These are phyloP conservation scores for Ganoderma lucidum DNA, from an alignment of 1,284 basidiomycete genomes.

Conservation along the genomic window DNA sequence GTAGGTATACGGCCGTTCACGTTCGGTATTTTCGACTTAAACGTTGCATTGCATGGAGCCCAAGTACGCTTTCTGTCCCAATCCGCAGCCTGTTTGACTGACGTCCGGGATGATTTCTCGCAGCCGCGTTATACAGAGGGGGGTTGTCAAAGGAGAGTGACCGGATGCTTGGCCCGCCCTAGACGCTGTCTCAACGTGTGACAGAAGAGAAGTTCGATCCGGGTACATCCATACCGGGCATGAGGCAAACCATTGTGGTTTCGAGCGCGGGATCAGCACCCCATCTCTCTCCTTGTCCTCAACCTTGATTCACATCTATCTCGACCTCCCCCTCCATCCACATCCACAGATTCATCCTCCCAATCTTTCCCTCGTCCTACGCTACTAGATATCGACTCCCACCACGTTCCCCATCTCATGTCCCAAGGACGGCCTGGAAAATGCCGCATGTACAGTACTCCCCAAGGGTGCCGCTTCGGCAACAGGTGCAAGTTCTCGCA, in stretches of 20 bases:
- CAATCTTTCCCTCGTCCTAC: not conserved
- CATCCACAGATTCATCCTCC: not conserved
- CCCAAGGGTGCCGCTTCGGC: conserved; percentile 26
- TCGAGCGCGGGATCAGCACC: not conserved
- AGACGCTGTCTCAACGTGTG: not conserved
- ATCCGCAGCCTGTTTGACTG: too few species aligned
- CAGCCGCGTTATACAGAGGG: not conserved
- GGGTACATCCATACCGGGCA: not conserved
- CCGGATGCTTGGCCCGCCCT: not conserved
- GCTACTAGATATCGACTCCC: not conserved
- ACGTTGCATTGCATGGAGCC: too few species aligned
- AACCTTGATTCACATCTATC: not conserved
- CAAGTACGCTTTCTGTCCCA: too few species aligned
- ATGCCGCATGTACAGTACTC: conserved; percentile 13
- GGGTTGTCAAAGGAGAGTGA: not conserved
- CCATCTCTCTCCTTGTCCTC: not conserved
- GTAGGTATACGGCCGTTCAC: conserved; percentile 69
- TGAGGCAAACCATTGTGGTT: not conserved
- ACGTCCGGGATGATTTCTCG: too few species aligned
- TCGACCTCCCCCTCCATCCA: not conserved
- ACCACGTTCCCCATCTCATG: conserved; percentile 11
- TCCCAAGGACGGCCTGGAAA: conserved; percentile 12
- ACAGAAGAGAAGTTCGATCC: not conserved
- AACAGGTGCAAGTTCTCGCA: conserved; percentile 30
- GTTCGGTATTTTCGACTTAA: too few species aligned